phyloP scores from a whole-genome alignment of 495 filamentous ascomycete species.

The Chaetomium fimeti region DNA sequence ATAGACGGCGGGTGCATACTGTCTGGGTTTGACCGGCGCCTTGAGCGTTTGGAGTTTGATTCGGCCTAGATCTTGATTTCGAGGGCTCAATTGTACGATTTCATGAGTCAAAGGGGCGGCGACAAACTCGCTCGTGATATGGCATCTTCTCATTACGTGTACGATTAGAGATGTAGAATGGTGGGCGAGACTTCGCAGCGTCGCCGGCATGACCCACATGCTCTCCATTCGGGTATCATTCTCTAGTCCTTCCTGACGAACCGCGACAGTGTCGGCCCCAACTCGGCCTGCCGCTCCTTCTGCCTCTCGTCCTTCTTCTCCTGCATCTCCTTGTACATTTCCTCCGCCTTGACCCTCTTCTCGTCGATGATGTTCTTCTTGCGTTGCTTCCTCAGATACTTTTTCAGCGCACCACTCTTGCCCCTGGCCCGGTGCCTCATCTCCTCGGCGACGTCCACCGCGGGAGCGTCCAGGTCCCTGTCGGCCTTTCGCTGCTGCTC shows the following conservation, averaged over 20 bases:
- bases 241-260: slow-evolving; percentile 50
- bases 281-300: slow-evolving; percentile 44
- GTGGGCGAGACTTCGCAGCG: not conserved
- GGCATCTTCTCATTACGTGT: no score
- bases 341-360: slow-evolving; percentile 61
- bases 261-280: slow-evolving; percentile 48
- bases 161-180: no score
- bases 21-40: not conserved
- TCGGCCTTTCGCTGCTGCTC: slow-evolving; percentile 70
- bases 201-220: slow-evolving; percentile 1
- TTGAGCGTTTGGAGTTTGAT: not conserved
- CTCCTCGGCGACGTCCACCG: slow-evolving; percentile 69
- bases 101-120: not conserved
- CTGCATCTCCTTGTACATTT: slow-evolving; percentile 47
- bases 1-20: slow-evolving; percentile 9
- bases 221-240: slow-evolving; percentile 33
- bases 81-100: no score
- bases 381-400: slow-evolving; percentile 85
- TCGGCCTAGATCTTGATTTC: not conserved
- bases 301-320: slow-evolving; percentile 43
- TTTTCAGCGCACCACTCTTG: slow-evolving; percentile 86
- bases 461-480: slow-evolving; percentile 69
- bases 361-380: slow-evolving; percentile 91
- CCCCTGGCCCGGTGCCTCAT: slow-evolving; percentile 72
- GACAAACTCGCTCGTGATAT: not conserved